phyloP scores from a whole-genome alignment of 495 filamentous ascomycete species.

The Monascus purpureus region DNA sequence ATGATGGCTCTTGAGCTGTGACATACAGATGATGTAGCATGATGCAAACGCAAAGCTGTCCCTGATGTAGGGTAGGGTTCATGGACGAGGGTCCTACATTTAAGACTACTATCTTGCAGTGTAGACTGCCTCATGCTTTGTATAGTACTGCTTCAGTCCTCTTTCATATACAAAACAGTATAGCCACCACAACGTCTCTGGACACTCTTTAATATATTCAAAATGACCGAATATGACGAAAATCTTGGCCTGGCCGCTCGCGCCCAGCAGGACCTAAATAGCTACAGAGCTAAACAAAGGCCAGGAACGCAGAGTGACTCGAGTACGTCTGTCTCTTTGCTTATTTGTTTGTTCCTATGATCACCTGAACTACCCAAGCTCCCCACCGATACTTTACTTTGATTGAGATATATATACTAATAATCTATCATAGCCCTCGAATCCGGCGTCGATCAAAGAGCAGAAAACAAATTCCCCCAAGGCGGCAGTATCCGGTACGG shows the following conservation, averaged over 20 bases:
- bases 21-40: conserved; percentile 30
- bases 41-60: conserved; percentile 13
- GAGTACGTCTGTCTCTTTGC: conserved; percentile 17
- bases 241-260: conserved; percentile 25
- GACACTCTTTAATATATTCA: conserved; percentile 10
- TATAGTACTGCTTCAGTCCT: no score
- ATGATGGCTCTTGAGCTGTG: conserved; percentile 3
- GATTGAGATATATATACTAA: no score
- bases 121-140: no score
- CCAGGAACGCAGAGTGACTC: conserved; percentile 28
- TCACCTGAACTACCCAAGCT: background rate
- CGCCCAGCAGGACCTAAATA: conserved; percentile 41
- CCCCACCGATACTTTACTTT: conserved; percentile 1
- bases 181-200: no score
- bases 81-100: background rate
- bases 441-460: conserved; percentile 38
- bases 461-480: conserved; percentile 27
- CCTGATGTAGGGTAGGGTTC: background rate
- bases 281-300: conserved; percentile 36
- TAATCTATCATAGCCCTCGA: conserved; percentile 23
- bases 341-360: background rate
- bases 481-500: conserved; percentile 31
- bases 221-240: conserved; percentile 20
- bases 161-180: no score
- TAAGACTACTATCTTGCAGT: background rate